A percentile compares a stretch with the other conserved stretches of the same genome.
These are phyloP conservation scores for Lathyrus oleraceus DNA, from an alignment of 306 rosid species.

Conservation along the genomic window DNA sequence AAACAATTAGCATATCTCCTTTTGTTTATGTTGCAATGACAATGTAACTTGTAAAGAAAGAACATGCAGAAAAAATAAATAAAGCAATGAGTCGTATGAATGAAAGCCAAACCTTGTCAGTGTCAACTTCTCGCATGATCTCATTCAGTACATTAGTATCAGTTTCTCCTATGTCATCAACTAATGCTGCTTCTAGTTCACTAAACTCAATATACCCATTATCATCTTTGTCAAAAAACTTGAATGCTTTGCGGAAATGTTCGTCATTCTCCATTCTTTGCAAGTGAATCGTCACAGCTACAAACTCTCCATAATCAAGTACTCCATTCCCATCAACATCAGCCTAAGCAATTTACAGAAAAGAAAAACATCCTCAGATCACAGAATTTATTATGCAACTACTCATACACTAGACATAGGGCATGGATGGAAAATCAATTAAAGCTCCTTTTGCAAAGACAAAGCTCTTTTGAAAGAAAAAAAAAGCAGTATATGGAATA, in stretches of 20 bases:
- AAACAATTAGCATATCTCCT: conserved; percentile 14
- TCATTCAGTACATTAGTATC: conserved; percentile 74
- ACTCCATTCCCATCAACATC: conserved; percentile 99
- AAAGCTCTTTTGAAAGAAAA: conserved; percentile 20
- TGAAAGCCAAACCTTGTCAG: conserved; percentile 79
- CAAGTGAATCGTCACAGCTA: conserved; percentile 95
- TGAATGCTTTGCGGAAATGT: conserved; percentile 86
- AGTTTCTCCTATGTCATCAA: conserved; percentile 79
- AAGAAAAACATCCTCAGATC: conserved; percentile 27
- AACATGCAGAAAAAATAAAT: conserved; percentile 10
- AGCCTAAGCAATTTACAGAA: conserved; percentile 56
- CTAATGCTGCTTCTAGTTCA: conserved; percentile 74
- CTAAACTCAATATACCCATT: conserved; percentile 82
- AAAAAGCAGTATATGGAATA: background rate
- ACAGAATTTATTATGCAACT: background rate
- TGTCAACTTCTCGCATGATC: conserved; percentile 95
- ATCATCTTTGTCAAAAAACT: conserved; percentile 82
- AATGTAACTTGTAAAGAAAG: background rate
- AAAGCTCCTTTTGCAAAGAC: background rate
- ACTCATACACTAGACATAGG: conserved; percentile 1
- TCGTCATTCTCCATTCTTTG: conserved; percentile 97
- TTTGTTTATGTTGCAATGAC: conserved; percentile 10
- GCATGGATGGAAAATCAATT: conserved; percentile 5
- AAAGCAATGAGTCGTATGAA: conserved; percentile 21
- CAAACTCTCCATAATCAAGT: conserved; percentile 96